A percentile compares a stretch with the other conserved stretches of the same genome.
Evolutionary conservation across 208 protist genomes (phyloP).

Genomic region (Angomonas desouzai): DNA sequence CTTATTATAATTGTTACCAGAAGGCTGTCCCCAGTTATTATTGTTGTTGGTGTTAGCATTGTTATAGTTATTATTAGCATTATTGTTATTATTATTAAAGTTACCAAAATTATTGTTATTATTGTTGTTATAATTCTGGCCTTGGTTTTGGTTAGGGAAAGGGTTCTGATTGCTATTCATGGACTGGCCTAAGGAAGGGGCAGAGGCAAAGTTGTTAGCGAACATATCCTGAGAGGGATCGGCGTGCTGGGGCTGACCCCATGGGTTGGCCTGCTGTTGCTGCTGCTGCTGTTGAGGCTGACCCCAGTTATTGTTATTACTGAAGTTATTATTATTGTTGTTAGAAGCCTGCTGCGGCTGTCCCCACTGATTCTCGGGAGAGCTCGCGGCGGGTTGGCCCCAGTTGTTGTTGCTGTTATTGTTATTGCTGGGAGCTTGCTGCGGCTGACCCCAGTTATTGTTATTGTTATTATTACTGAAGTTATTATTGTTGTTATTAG

Average conservation of each 20-base stretch:
- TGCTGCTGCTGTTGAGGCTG: conserved; percentile 13
- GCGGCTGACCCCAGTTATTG: conserved; percentile 3
- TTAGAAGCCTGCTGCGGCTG: conserved; percentile 3
- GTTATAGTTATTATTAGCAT: not conserved
- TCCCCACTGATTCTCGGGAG: conserved; percentile 9
- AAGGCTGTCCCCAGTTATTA: too few species aligned
- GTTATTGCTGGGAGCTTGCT: conserved; percentile 14
- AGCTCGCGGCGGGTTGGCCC: not conserved
- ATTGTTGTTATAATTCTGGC: conserved; percentile 3
- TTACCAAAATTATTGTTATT: conserved; percentile 9
- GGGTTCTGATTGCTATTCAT: not conserved
- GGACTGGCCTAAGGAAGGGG: conserved; percentile 12
- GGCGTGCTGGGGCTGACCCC: not conserved
- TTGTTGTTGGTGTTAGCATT: not conserved
- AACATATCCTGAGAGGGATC: conserved; percentile 3
- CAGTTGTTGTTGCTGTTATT: conserved; percentile 9
- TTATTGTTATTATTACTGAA: conserved; percentile 1
- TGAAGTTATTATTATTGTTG: too few species aligned
- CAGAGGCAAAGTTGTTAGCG: conserved; percentile 15
- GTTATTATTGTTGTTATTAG: conserved; percentile 9
- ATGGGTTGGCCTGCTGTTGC: conserved; percentile 1
- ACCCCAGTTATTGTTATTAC: conserved; percentile 1
- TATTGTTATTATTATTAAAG: conserved; percentile 10
- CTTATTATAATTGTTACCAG: not conserved
- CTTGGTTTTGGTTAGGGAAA: not conserved